Evolutionary conservation across 441 rosid genomes (phyloP).

Genomic region (Eruca vesicaria): DNA sequence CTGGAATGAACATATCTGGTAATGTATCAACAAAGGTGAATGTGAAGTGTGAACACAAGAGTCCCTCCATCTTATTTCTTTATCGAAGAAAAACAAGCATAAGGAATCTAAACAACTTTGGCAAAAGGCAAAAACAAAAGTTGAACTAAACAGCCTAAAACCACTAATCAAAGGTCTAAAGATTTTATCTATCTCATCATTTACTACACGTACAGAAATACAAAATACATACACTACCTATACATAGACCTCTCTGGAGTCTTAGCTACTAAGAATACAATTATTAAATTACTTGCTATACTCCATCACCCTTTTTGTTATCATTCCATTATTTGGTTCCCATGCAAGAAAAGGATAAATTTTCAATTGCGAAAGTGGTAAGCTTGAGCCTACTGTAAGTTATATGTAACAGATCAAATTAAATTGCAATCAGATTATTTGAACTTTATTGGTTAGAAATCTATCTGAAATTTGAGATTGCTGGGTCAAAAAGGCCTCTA

Average conservation of each 20-base stretch:
- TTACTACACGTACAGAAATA: neutral
- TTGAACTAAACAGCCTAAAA: conserved; percentile 30
- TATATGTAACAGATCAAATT: neutral
- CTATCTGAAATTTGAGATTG: too few relatives aligned
- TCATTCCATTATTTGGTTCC: conserved; percentile 17
- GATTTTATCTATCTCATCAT: conserved; percentile 25
- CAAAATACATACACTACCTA: conserved; percentile 6
- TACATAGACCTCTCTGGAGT: conserved; percentile 19
- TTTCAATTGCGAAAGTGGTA: conserved; percentile 5
- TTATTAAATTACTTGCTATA: conserved; percentile 2
- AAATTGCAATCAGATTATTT: neutral
- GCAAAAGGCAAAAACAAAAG: conserved; percentile 14
- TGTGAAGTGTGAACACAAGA: conserved; percentile 23
- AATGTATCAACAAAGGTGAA: neutral
- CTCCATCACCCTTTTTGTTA: neutral
- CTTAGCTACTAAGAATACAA: conserved; percentile 35
- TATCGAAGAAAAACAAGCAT: neutral
- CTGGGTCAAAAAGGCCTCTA: too few relatives aligned
- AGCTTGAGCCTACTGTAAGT: neutral
- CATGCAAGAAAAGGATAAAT: conserved; percentile 30
- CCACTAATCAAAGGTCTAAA: conserved; percentile 24
- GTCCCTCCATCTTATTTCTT: neutral
- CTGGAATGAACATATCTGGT: neutral
- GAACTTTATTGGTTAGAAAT: too few relatives aligned
- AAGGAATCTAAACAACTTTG: neutral